These are phyloP conservation scores for Pyrrhoderma lamaoense DNA, from an alignment of 1,284 basidiomycete species.

Conservation along the genomic window DNA sequence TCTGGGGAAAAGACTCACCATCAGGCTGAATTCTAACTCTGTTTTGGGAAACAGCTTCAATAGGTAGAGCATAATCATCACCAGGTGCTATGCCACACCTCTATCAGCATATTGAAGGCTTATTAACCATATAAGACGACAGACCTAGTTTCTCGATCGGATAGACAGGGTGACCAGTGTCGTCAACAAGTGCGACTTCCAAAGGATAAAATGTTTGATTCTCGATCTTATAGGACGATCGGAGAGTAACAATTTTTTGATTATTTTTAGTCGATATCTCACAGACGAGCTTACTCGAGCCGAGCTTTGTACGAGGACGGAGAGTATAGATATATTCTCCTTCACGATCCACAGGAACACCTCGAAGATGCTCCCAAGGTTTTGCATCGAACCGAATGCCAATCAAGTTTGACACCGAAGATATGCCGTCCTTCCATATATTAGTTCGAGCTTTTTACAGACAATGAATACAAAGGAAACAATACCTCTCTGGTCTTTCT, in stretches of 20 bases:
- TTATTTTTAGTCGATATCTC: constrained; percentile 90
- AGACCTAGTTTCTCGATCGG: constrained; percentile 79
- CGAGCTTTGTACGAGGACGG: constrained; percentile 71
- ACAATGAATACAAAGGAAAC: constrained; percentile 1
- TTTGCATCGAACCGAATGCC: constrained; percentile 82
- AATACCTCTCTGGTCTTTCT: constrained; percentile 86
- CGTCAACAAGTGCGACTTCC: constrained; percentile 88
- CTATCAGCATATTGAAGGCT: neutral
- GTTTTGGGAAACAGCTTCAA: constrained; percentile 83
- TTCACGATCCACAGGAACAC: constrained; percentile 90
- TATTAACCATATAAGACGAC: constrained; percentile 24
- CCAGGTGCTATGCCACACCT: constrained; percentile 54
- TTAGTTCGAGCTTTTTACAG: neutral
- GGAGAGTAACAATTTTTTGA: constrained; percentile 91
- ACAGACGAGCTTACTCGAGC: constrained; percentile 80
- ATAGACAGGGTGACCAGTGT: constrained; percentile 74
- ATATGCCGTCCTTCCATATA: constrained; percentile 62
- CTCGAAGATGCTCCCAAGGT: constrained; percentile 85
- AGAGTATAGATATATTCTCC: constrained; percentile 89
- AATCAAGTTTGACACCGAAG: constrained; percentile 76
- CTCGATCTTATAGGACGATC: constrained; percentile 90
- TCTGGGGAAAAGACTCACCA: constrained; percentile 51
- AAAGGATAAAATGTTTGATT: constrained; percentile 91
- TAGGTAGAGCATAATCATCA: constrained; percentile 85
- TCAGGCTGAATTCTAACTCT: constrained; percentile 89